Base-by-base conservation (phyloP, 1,284 basidiomycete genomes). In the Austroboletus novae-zelandiae region DNA sequence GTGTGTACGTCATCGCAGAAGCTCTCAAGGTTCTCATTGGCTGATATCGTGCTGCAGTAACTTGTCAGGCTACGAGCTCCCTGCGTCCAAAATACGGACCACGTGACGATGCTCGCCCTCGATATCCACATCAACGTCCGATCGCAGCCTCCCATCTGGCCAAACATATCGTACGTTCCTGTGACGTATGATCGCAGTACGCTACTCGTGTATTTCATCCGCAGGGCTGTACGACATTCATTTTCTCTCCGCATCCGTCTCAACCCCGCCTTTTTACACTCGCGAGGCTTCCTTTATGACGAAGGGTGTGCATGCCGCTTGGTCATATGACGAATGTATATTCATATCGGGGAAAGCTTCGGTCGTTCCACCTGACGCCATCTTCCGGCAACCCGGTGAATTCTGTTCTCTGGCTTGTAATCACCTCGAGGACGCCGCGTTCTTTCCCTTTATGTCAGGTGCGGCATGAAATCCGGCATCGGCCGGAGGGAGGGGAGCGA, bases 371-470 rank as follows among this genome's bases (percentile, higher is more conserved):
- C 48, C 45, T 52, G 45, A 57, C 29, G 47, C 51, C 40, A 57
- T 47, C 30, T n/a, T 20, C 23, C 54, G 57, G 52, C 44, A n/a
- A 34, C 18, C 29, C 45, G 43, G 47, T 17, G 49, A 52, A 45
- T 27, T 43, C 49, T 23, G 20, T 23, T 46, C 51, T 56, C 52
- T 56, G 20, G 49, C 45, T 40, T 65, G 55, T 66, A 65, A 66
- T 66, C 62, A 66, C 62, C 61, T 66, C 55, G 58, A 58, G 64
- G 62, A 51, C 4, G 15, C 57, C 61, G 58, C 62, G 47, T 64
- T 64, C 54, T 36, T 52, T 18, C 36, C 17, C 13, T 17, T 18
- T 37, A 9, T 7, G 34, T 17, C 30, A 31, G 14, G 18, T 18
- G 9, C 36, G 17, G n/a, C 17, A 13, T 31, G 30, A 31, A 31